phyloP scores from a whole-genome alignment of 345 rosid genomes.

The Linum trigynum region DNA sequence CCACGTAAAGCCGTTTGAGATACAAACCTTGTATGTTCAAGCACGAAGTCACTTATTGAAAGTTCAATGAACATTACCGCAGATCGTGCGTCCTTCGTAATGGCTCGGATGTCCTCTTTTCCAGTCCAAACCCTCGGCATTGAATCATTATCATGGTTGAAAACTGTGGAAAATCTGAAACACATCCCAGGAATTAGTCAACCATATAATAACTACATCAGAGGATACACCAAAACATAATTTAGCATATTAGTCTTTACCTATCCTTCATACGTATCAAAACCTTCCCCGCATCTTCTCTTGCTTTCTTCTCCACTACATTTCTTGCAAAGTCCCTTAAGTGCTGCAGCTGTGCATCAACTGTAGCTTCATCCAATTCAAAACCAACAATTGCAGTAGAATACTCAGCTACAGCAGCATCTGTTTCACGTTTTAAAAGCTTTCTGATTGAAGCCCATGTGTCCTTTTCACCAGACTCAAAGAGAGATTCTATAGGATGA shows the following conservation, averaged over 20 bases:
- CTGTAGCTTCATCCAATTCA: constrained; percentile 38
- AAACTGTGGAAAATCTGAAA: constrained; percentile 59
- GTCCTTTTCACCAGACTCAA: constrained; percentile 48
- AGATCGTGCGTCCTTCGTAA: constrained; percentile 52
- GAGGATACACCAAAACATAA: not conserved
- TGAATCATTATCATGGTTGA: constrained; percentile 56
- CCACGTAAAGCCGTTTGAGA: constrained; percentile 14
- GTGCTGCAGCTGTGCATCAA: constrained; percentile 38
- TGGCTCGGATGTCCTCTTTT: constrained; percentile 55
- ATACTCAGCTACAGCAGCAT: constrained; percentile 39
- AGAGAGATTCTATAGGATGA: constrained; percentile 46
- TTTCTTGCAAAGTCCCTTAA: constrained; percentile 42
- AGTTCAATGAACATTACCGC: constrained; percentile 37
- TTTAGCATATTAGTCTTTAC: constrained; percentile 17
- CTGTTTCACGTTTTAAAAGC: constrained; percentile 56
- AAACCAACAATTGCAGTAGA: constrained; percentile 39
- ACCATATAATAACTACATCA: not conserved
- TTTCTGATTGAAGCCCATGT: constrained; percentile 61
- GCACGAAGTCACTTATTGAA: constrained; percentile 1
- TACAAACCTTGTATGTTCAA: not conserved
- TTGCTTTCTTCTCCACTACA: constrained; percentile 58
- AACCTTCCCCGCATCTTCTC: constrained; percentile 65
- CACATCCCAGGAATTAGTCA: constrained; percentile 14
- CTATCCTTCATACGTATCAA: constrained; percentile 67
- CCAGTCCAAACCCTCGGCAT: constrained; percentile 74